Percentiles rank a stretch among this genome's conserved stretches.
Conservation (phyloP, 1,139 yeast species). For the Candida sanyaensis region DNA sequence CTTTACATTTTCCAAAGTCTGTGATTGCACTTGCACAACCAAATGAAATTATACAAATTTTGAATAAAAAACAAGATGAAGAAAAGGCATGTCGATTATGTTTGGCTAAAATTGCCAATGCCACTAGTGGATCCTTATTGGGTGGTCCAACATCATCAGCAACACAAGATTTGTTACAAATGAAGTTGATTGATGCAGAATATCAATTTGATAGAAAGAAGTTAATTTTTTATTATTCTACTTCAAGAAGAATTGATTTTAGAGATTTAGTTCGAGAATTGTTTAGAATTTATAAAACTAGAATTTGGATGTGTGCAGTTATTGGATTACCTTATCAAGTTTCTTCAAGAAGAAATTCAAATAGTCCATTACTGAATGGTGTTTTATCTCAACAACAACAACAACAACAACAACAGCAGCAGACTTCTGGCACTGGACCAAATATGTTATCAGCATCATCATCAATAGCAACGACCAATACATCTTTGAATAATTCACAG, state of each 20-base stretch:
- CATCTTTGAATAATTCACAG: conserved; percentile 5
- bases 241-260: conserved; percentile 84
- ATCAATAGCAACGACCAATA: conserved; percentile 10
- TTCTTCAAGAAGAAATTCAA: conserved; percentile 13
- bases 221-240: conserved; percentile 80
- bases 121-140: conserved; percentile 19
- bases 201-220: conserved; percentile 96
- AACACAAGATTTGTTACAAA: conserved; percentile 26
- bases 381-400: conserved; percentile 6
- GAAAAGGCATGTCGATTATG: conserved; percentile 68
- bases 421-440: not conserved
- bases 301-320: conserved; percentile 98
- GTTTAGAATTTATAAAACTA: conserved; percentile 89
- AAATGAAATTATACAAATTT: conserved; percentile 60
- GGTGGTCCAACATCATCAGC: conserved; percentile 15
- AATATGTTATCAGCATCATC: conserved; percentile 4
- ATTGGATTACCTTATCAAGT: conserved; percentile 30
- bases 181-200: conserved; percentile 73
- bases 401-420: conserved; percentile 10
- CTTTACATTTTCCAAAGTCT: conserved; percentile 68
- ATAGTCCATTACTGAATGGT: conserved; percentile 9
- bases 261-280: conserved; percentile 89
- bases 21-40: conserved; percentile 69
- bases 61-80: conserved; percentile 67
- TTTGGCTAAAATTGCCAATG: conserved; percentile 56